Evolutionary conservation across 2,329 filamentous ascomycete genomes (phyloP), one percentile per base, ranked within the genome.

Genomic region (Aspergillus ustus): DNA sequence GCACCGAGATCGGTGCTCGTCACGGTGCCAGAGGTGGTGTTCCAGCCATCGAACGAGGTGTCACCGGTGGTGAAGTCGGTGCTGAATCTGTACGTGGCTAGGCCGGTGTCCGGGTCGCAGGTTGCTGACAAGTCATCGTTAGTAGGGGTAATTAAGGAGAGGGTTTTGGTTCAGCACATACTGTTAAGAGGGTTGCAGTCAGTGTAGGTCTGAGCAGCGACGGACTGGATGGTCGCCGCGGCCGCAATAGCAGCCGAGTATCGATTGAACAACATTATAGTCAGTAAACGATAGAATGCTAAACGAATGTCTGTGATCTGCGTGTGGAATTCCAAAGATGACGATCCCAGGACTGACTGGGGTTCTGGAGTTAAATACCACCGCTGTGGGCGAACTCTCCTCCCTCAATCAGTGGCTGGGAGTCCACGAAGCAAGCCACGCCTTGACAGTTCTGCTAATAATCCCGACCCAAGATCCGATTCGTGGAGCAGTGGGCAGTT

Each of bases 41-140:
- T 89, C 87, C 89, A 93, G 61, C 67, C 50, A 17, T 87, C 80
- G 48, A 84, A 81, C 76, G 83, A 60, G 82, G 87, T 79, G 73
- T 87, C 82, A 25, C 87, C 83, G 28, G 82, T 70, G 19, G 79
- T 82, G 65, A 79, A 78, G 61, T 78, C 75, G 59, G 72, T 73
- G 58, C 54, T 58, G 56, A 72, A 52, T 13, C 60, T 66, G 9
- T 67, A 69, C 22, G 67, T 63, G 50, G 87, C 86, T 25, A 95
- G 84, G 28, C 91, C 93, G 4, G 86, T 83, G 75, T 96, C 85
- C 48, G 87, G 75, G 0, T 90, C 87, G 74, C 93, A 97, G 6
- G 70, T 65, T 59, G 66, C 72, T 63, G 83, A 15, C n/a, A 3
- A 15, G 11, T 40, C 1, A 37, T 29, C 40, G n/a, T n/a, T n/a